Evolutionary conservation across 768 basidiomycete species (phyloP), one percentile per base, ranked within the genome.

Genomic region (Piloderma croceum): DNA sequence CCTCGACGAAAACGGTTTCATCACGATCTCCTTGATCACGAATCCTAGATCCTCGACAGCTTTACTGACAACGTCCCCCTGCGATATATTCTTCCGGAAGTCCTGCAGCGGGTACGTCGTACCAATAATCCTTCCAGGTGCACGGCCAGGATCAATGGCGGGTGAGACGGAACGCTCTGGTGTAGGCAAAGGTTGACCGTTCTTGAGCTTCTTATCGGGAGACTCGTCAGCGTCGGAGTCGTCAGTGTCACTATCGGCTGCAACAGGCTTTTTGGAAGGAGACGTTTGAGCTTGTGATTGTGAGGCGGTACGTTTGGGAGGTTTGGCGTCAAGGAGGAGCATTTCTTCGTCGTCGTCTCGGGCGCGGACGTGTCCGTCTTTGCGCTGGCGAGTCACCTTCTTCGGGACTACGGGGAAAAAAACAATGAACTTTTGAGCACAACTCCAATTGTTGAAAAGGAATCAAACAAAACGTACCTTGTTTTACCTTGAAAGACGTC

Each of bases 1-100:
- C 49, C 78, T 71, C 25, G 61, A 64, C 29, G 85, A 74, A 62
- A 93, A 94, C 25, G 86, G 86, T 20, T 69, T 69, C 47, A 74
- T 58, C 7, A 85, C 69, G 31, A 90, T 73, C 55, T 90, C 83
- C 43, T 68, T 67, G 33, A 92, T 75, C 7, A 91, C 81, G 12
- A 59, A 69, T 10, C 71, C 77, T 34, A 93, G 60, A 58, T 92
- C 91, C 50, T 84, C 80, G 6, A 90, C 83, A 0, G 89, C 90
- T 61, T 93, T 90, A 11, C 74, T 77, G 27, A 92, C 87, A 15
- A 90, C 64, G 57, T 90, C 90, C 0, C 88, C 89, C 39, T 72
- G 72, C 20, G 68, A 71, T 24, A 87, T 63, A 54, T 88, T 85
- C 50, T 71, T 66, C 44, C 68, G 64, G 65, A 93, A 96, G 59